Evolutionary conservation across 2,329 filamentous ascomycete species (phyloP), one percentile per base, ranked within the genome.

Genomic region (Alternaria conjuncta): DNA sequence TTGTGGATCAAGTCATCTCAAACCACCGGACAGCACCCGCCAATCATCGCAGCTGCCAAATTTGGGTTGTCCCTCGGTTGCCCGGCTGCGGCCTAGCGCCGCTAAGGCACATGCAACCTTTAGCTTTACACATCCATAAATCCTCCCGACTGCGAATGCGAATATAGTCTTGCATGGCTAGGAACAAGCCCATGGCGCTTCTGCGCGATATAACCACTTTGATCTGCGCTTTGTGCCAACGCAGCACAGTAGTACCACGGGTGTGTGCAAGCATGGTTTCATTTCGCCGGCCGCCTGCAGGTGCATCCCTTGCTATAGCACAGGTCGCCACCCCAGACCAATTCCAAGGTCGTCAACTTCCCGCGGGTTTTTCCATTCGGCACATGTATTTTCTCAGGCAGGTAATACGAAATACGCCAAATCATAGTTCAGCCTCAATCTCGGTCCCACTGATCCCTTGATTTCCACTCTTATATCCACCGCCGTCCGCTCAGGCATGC

Each of bases 401-500:
- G 0, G 36, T 0, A 18, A 18, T 41, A 11, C 36, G 36, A 41
- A 18, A 41, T 0, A 41, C 36, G 36, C 1, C 36, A 0, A 0
- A 41, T 41, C 3, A 18, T 3, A 18, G 36, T 41, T 41, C 36
- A 41, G 36, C 36, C 36, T 41, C 36, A 41, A 41, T 41, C 36
- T 18, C 36, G 30, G 30, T 32, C 30, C 30, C 30, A 32, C 30
- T 32, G 36, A 1, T 41, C 8, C 50, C 36, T n/a, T 10, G 36
- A 15, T 12, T 3, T 11, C 12, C 18, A 20, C 28, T 53, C 28
- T 25, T 10, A 15, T 8, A 15, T n/a, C n/a, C n/a, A 41, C 15
- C 36, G 15, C 36, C n/a, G 7, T 41, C 36, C 30, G 30, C 49
- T 67, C 50, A 75, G 13, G 70, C 53, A 54, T 72, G 70, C 30